Percentiles rank a stretch among this genome's conserved stretches.
phyloP scores from a whole-genome alignment of 164 flowering plant genomes.

The Stephania cephalantha region DNA sequence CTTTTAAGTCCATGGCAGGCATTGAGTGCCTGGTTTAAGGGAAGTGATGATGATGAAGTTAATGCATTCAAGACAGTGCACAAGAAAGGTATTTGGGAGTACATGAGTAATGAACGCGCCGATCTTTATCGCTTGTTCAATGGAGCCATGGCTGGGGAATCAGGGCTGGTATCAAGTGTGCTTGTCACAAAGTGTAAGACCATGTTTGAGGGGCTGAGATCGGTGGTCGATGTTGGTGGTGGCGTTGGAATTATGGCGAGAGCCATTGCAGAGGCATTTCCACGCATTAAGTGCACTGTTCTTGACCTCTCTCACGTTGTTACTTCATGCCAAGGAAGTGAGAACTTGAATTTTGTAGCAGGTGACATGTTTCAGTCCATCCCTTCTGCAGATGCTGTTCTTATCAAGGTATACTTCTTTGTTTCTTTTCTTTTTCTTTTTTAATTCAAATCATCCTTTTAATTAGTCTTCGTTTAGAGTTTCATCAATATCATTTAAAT shows the following conservation, averaged over 20 bases:
- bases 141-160: conserved; percentile 27
- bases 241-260: conserved; percentile 10
- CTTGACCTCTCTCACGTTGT: background rate
- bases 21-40: too few relatives aligned
- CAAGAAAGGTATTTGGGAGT: conserved; percentile 22
- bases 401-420: too few relatives aligned
- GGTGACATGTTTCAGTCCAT: too few relatives aligned
- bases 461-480: too few relatives aligned
- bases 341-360: too few relatives aligned
- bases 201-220: conserved; percentile 23
- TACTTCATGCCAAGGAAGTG: too few relatives aligned
- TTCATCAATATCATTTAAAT: too few relatives aligned
- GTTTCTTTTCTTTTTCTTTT: too few relatives aligned
- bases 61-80: conserved; percentile 21
- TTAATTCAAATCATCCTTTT: too few relatives aligned
- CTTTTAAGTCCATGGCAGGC: conserved; percentile 7
- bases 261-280: conserved; percentile 21
- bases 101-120: background rate
- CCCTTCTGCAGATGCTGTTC: too few relatives aligned
- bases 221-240: conserved; percentile 30
- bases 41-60: background rate
- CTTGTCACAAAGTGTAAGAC: background rate
- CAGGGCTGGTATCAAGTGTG: conserved; percentile 7
- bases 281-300: conserved; percentile 26
- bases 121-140: conserved; percentile 11